Conservation (phyloP, 306 rosid species). For the Psophocarpus tetragonolobus region DNA sequence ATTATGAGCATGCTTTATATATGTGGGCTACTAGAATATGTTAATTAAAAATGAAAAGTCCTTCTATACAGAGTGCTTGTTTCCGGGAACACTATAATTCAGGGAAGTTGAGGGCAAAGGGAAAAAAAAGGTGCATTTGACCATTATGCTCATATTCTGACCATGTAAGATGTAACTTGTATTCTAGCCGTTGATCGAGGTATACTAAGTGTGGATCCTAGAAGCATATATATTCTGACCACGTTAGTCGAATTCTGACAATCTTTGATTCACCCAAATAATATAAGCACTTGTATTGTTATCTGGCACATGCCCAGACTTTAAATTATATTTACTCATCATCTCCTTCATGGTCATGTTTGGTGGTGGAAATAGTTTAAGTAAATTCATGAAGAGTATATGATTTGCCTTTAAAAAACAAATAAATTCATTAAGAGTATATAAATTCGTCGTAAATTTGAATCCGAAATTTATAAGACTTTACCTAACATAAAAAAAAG, state of each 20-base stretch:
- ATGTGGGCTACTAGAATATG: neutral
- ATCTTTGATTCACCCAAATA: neutral
- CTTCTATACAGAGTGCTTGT: constrained; percentile 17
- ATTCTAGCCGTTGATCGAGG: neutral
- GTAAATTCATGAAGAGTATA: too few species aligned
- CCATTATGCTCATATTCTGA: neutral
- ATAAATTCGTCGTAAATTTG: too few species aligned
- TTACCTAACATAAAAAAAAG: too few species aligned
- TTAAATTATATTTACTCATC: neutral
- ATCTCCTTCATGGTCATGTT: neutral
- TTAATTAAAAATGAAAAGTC: constrained; percentile 12
- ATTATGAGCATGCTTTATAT: constrained; percentile 31
- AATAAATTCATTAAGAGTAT: too few species aligned
- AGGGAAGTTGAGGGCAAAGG: neutral
- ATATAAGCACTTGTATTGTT: neutral
- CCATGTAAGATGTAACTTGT: neutral
- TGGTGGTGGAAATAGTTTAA: constrained; percentile 26
- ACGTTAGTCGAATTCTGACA: neutral
- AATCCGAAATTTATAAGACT: too few species aligned
- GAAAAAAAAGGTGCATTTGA: constrained; percentile 18
- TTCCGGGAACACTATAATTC: constrained; percentile 36
- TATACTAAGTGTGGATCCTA: constrained; percentile 10
- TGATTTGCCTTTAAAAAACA: too few species aligned
- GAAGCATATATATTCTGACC: neutral
- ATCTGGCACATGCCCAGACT: neutral